Conservation (phyloP, 805 yeast species). For the Candida loeiensis region DNA sequence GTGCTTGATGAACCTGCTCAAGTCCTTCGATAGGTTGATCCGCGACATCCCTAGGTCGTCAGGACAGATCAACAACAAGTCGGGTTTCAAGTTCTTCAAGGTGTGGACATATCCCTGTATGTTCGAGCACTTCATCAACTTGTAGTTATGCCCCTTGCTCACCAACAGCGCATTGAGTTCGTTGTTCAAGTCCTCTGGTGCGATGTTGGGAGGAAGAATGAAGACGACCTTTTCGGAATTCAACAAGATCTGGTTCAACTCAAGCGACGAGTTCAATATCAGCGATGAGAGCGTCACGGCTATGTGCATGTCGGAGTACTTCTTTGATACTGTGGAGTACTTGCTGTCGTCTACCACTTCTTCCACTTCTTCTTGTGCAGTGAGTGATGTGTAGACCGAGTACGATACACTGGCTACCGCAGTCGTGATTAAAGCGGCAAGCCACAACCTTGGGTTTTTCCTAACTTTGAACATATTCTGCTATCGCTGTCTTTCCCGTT, state of each 20-base stretch:
- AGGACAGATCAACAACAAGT: conserved; percentile 36
- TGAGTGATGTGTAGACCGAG: conserved; percentile 26
- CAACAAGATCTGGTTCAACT: conserved; percentile 36
- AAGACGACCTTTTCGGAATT: conserved; percentile 40
- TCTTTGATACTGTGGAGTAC: conserved; percentile 9
- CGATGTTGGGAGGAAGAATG: conserved; percentile 42
- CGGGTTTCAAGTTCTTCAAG: conserved; percentile 40
- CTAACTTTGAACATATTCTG: conserved; percentile 3
- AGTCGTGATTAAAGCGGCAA: conserved; percentile 35
- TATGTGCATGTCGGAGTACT: conserved; percentile 31
- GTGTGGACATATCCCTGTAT: conserved; percentile 39
- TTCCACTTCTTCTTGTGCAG: conserved; percentile 2
- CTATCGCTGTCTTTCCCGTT: too few relatives aligned
- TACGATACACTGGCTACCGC: conserved; percentile 32
- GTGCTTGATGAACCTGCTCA: conserved; percentile 36
- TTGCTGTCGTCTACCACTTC: background rate
- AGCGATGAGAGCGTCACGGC: conserved; percentile 42
- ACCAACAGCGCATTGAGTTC: conserved; percentile 11
- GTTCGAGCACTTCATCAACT: conserved; percentile 37
- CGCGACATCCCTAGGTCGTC: conserved; percentile 39
- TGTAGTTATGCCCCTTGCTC: conserved; percentile 25
- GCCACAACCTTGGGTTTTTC: conserved; percentile 17
- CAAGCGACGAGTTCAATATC: conserved; percentile 34
- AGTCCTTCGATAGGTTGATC: conserved; percentile 29
- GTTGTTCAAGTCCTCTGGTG: conserved; percentile 32